Evolutionary conservation across 2,329 filamentous ascomycete species (phyloP).

Genomic region (Cladophialophora psammophila): DNA sequence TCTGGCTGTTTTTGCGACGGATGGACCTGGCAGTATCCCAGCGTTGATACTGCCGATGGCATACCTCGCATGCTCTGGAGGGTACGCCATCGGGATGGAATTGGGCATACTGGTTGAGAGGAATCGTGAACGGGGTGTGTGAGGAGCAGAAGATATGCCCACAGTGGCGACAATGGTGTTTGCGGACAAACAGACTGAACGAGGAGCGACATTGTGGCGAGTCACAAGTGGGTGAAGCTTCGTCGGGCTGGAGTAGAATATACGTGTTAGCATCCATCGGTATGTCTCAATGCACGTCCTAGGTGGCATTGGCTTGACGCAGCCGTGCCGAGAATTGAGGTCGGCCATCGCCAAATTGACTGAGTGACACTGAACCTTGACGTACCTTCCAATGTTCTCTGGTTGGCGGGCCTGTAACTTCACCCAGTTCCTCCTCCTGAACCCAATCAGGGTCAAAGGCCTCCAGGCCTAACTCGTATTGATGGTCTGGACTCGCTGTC

Average conservation of each 20-base stretch:
- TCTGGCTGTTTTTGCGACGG: conserved; percentile 61
- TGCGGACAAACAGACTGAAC: conserved; percentile 68
- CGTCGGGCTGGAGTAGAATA: conserved; percentile 59
- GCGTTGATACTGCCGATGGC: conserved; percentile 64
- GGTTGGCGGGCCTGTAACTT: conserved; percentile 66
- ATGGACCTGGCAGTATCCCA: conserved; percentile 61
- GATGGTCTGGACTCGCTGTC: conserved; percentile 34
- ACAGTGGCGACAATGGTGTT: conserved; percentile 72
- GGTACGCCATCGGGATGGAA: conserved; percentile 66
- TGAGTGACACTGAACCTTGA: conserved; percentile 35
- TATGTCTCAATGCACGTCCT: conserved; percentile 18
- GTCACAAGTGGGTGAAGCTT: conserved; percentile 64
- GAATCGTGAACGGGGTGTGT: conserved; percentile 64
- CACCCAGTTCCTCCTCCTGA: conserved; percentile 56
- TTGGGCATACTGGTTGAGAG: conserved; percentile 68
- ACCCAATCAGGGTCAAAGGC: conserved; percentile 35
- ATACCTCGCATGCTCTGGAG: conserved; percentile 67
- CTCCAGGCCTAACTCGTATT: conserved; percentile 25
- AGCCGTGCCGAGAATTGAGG: conserved; percentile 13
- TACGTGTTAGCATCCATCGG: conserved; percentile 27
- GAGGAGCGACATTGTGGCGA: conserved; percentile 64
- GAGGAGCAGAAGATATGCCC: conserved; percentile 70
- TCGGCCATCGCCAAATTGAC: conserved; percentile 1
- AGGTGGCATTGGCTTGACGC: background rate
- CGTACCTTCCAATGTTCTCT: conserved; percentile 72